phyloP scores from a whole-genome alignment of 495 filamentous ascomycete species.

The Cryomyces minteri region DNA sequence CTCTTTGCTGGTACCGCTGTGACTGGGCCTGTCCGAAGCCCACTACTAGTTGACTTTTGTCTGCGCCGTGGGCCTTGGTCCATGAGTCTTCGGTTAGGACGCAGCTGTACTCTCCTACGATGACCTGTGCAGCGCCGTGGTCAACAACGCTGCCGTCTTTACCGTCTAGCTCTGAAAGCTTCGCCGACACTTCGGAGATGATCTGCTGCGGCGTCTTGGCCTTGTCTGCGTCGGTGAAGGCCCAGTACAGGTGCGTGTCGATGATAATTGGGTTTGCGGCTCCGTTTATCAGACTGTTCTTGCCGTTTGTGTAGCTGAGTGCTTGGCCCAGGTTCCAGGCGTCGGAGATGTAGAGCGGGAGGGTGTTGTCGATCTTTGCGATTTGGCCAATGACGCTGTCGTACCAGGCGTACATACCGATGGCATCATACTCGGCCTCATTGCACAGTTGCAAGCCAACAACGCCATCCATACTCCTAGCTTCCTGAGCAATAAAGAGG shows the following conservation, averaged over 20 bases:
- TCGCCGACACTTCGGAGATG: constrained; percentile 19
- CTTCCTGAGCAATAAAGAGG: constrained; percentile 26
- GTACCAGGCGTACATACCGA: constrained; percentile 35
- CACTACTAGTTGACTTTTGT: constrained; percentile 11
- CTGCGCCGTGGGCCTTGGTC: constrained; percentile 9
- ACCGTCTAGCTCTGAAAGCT: constrained; percentile 21
- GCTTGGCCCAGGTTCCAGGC: constrained; percentile 27
- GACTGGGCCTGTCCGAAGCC: constrained; percentile 29
- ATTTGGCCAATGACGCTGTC: constrained; percentile 25
- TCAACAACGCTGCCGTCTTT: constrained; percentile 24
- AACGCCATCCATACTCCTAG: constrained; percentile 23
- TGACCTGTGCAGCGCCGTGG: constrained; percentile 26
- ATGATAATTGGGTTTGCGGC: constrained; percentile 26
- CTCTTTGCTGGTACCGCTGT: constrained; percentile 22
- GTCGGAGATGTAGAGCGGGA: constrained; percentile 37
- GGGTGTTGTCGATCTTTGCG: constrained; percentile 22
- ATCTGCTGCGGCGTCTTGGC: constrained; percentile 26
- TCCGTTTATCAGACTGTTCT: constrained; percentile 6
- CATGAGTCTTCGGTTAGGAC: constrained; percentile 27
- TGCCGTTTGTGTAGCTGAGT: constrained; percentile 20
- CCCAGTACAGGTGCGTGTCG: constrained; percentile 38
- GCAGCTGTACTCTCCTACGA: constrained; percentile 37
- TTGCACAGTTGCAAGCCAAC: constrained; percentile 34
- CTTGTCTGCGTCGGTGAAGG: constrained; percentile 28
- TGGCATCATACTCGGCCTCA: constrained; percentile 26